Evolutionary conservation across 768 basidiomycete species (phyloP).

Genomic region (Rhodotorula toruloides): DNA sequence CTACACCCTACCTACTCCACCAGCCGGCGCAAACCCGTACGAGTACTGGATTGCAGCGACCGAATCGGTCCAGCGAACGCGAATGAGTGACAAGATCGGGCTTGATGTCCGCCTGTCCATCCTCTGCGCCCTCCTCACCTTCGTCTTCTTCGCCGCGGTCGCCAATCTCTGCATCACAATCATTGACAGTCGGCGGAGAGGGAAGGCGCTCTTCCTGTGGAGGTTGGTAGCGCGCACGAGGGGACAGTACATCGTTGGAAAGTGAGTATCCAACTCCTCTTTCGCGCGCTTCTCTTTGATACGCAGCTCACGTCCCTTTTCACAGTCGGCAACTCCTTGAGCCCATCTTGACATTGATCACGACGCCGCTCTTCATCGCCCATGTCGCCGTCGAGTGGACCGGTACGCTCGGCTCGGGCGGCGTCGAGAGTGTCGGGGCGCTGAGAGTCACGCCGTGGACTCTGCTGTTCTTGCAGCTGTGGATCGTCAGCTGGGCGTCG

Average conservation of each 20-base stretch:
- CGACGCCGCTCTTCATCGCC: background rate
- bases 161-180: background rate
- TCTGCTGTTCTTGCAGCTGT: slow-evolving; percentile 1
- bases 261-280: background rate
- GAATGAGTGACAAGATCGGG: rapidly evolving
- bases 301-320: rapidly evolving
- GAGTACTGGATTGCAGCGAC: background rate
- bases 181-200: background rate
- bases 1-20: too few relatives aligned
- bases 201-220: slow-evolving; percentile 4
- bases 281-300: background rate
- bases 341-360: background rate
- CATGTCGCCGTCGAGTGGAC: background rate
- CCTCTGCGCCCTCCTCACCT: background rate
- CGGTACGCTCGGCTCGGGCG: background rate
- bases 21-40: background rate
- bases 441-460: background rate
- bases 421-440: background rate
- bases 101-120: background rate
- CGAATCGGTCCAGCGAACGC: too few relatives aligned
- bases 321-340: slow-evolving; percentile 5
- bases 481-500: slow-evolving; percentile 17
- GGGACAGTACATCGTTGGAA: slow-evolving; percentile 11
- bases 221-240: background rate
- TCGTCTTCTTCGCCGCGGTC: background rate